Conservation (phyloP, 1,284 basidiomycete genomes). For the Schizophyllum commune region DNA sequence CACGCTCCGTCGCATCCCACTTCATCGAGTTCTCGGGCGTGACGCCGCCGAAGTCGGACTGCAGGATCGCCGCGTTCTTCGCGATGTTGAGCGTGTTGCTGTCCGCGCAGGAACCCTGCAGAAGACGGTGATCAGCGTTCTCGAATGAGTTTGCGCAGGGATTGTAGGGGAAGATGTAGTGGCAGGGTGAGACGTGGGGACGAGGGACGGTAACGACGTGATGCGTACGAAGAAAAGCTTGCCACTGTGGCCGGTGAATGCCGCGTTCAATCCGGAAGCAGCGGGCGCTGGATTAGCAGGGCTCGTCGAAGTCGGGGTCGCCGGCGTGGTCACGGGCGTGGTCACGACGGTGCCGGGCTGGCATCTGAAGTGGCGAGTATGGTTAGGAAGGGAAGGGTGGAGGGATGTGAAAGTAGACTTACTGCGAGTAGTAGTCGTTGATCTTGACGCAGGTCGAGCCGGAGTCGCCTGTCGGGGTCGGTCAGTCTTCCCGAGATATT, state of each 20-base stretch:
- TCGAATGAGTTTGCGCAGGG: no score
- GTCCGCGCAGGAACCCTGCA: not conserved
- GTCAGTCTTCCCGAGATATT: not conserved
- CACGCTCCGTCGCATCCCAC: not conserved
- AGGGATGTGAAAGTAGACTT: not conserved
- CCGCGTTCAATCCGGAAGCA: not conserved
- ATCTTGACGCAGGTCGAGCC: not conserved
- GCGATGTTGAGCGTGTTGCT: slow-evolving; percentile 4
- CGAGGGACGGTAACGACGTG: no score
- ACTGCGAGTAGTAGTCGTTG: not conserved
- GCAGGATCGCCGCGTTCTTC: slow-evolving; percentile 9
- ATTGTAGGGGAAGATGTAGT: no score
- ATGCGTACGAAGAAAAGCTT: not conserved
- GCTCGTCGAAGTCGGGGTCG: not conserved
- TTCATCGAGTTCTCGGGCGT: slow-evolving; percentile 12
- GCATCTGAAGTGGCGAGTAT: not conserved
- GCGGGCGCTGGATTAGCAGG: not conserved
- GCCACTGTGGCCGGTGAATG: not conserved
- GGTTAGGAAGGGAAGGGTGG: not conserved
- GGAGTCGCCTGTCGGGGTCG: not conserved
- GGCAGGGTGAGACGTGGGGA: no score
- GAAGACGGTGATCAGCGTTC: not conserved
- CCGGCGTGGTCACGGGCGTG: not conserved
- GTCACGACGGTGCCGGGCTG: not conserved
- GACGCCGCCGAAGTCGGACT: slow-evolving; percentile 8